These are phyloP conservation scores for Hyphopichia homilentoma DNA, from an alignment of 805 yeast genomes.

Conservation along the genomic window DNA sequence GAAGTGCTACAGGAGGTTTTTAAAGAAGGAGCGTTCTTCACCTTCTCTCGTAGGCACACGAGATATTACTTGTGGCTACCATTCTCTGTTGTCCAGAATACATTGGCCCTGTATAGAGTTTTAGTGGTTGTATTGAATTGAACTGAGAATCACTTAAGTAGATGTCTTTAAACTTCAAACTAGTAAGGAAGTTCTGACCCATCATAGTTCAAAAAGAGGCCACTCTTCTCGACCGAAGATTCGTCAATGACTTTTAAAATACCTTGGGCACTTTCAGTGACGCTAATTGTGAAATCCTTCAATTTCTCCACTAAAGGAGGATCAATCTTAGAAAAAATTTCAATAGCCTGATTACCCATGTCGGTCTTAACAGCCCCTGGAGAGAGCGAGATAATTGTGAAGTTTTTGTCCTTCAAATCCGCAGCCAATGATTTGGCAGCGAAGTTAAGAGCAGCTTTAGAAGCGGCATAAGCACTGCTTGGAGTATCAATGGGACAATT, in stretches of 20 bases:
- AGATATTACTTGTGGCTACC: no score
- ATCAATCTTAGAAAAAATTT: neutral
- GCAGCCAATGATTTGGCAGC: slow-evolving; percentile 18
- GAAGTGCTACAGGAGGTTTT: no score
- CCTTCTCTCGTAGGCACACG: no score
- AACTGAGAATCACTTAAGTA: no score
- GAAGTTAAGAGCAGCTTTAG: slow-evolving; percentile 36
- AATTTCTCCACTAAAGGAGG: slow-evolving; percentile 1
- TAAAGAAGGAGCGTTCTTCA: no score
- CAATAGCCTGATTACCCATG: slow-evolving; percentile 14
- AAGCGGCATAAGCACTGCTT: slow-evolving; percentile 24
- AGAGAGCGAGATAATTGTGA: slow-evolving; percentile 26
- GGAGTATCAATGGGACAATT: slow-evolving; percentile 15
- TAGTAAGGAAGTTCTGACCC: slow-evolving; percentile 5
- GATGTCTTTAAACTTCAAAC: no score
- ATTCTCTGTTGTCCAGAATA: no score
- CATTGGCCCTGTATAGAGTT: no score
- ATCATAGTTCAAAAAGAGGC: slow-evolving; percentile 11
- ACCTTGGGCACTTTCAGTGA: slow-evolving; percentile 9
- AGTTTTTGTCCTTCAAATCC: slow-evolving; percentile 21
- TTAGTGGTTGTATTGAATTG: no score
- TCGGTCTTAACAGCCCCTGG: slow-evolving; percentile 40
- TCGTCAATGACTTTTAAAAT: slow-evolving; percentile 4
- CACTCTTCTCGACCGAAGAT: no score
- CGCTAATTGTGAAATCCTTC: slow-evolving; percentile 5